These are phyloP conservation scores for Acanthamoeba lugdunensis DNA, from an alignment of 208 protist species.

Conservation along the genomic window DNA sequence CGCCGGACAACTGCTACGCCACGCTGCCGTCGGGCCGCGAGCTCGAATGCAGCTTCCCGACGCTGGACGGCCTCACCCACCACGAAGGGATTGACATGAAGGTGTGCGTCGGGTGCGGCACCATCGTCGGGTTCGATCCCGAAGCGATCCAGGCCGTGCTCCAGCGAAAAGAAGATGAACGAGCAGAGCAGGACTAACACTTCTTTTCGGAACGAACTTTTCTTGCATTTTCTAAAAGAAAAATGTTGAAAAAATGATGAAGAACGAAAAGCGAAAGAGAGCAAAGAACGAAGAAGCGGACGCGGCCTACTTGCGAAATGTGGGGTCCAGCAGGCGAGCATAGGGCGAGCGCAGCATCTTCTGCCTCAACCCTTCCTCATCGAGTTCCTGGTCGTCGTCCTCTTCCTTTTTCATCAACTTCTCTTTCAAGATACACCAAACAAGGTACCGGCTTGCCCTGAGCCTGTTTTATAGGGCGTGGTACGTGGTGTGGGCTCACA, in stretches of 20 bases:
- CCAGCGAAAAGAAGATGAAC: neutral
- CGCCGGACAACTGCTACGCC: neutral
- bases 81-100: neutral
- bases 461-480: too few species aligned
- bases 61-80: neutral
- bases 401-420: neutral
- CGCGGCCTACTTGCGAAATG: too few species aligned
- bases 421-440: neutral
- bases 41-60: neutral
- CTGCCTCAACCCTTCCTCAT: neutral
- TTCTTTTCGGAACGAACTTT: too few species aligned
- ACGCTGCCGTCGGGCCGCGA: neutral
- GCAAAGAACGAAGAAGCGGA: too few species aligned
- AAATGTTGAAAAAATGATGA: too few species aligned
- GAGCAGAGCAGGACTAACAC: neutral
- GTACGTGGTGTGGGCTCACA: neutral
- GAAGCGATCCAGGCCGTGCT: neutral
- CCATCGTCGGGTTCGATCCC: neutral
- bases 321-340: neutral
- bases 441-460: neutral
- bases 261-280: too few species aligned
- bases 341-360: neutral
- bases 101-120: neutral
- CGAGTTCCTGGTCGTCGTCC: neutral
- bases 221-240: too few species aligned